phyloP scores from a whole-genome alignment of 768 basidiomycete genomes.

The Dentipellis sp. region DNA sequence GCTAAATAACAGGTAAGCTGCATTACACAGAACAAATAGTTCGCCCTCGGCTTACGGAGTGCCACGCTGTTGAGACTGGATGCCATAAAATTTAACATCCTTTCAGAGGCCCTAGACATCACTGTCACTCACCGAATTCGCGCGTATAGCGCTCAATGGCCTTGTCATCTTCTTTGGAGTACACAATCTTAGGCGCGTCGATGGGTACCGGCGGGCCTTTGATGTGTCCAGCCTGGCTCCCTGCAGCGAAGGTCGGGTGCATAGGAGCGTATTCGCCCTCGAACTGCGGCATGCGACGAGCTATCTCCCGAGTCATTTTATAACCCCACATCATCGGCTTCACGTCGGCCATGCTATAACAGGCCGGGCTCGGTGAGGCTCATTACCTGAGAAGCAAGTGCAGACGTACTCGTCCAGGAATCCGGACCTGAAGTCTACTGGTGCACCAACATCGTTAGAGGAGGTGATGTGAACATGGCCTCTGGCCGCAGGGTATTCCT shows the following conservation, averaged over 20 bases:
- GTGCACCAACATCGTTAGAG: constrained; percentile 10
- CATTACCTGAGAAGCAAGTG: background rate
- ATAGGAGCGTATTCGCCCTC: constrained; percentile 22
- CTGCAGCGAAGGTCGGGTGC: constrained; percentile 24
- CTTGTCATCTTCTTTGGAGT: constrained; percentile 24
- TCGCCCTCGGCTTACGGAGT: constrained; percentile 18
- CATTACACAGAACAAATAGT: background rate
- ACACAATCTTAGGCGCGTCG: constrained; percentile 20
- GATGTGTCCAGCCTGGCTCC: constrained; percentile 17
- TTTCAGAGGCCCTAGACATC: background rate
- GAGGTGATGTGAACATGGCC: constrained; percentile 16
- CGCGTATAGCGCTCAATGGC: constrained; percentile 23
- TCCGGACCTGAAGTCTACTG: constrained; percentile 13
- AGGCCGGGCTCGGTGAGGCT: no score
- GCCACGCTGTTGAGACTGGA: constrained; percentile 20
- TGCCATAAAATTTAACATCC: constrained; percentile 5
- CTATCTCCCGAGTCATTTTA: constrained; percentile 45
- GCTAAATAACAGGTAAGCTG: constrained; percentile 12
- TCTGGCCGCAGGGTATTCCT: constrained; percentile 11
- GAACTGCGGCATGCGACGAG: constrained; percentile 40
- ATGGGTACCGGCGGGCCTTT: constrained; percentile 15
- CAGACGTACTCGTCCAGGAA: background rate
- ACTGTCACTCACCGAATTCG: constrained; percentile 9
- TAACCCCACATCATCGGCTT: constrained; percentile 40
- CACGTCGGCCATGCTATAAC: constrained; percentile 24